Evolutionary conservation across 306 rosid species (phyloP), one percentile per base, ranked within the genome.

Genomic region (Cucurbita ficifolia): DNA sequence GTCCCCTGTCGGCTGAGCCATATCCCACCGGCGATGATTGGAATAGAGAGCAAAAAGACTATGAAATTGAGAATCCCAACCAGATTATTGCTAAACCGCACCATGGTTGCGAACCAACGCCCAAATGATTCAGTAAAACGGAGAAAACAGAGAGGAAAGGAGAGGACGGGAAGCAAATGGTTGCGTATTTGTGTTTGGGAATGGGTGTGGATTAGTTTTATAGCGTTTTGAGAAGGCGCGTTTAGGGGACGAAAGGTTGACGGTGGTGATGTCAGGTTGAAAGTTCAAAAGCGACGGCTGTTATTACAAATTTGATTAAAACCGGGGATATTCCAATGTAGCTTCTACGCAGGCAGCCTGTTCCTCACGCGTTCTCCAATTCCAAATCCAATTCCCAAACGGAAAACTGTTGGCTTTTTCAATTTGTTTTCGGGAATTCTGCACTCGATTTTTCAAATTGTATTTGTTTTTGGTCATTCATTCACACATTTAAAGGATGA

Each of bases 31-130:
- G 77, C 56, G 0, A 90, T 51, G 13, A 92, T 88, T 0, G 96
- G 98, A 49, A 92, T 82, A 0, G 98, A 90, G 29, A 88, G 88
- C 2, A 92, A 1, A 52, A 92, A 82, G 33, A 96, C 86, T 0
- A 87, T 7, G 67, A 92, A 61, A 70, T 92, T 92, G 0, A 92
- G 87, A 6, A 89, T 2, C 0, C 96, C 97, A 19, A 91, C 85
- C 5, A 89, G 69, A 60, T 68, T 87, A 82, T 91, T 91, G 80
- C 92, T 91, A 3, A 83, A 19, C 0, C 70, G 72, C 75, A 87
- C 75, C 88, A 85, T 85, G 10, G 36, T 51, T 10, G 8, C 3
- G 3, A 12, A 45, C 2, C 33, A 29, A 29, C 33, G 33, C 10
- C 48, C 48, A 43, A 43, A 43, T 43, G 6, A 21, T 38, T 18